Evolutionary conservation across 2,329 filamentous ascomycete species (phyloP).

Genomic region (Botrytis porri): DNA sequence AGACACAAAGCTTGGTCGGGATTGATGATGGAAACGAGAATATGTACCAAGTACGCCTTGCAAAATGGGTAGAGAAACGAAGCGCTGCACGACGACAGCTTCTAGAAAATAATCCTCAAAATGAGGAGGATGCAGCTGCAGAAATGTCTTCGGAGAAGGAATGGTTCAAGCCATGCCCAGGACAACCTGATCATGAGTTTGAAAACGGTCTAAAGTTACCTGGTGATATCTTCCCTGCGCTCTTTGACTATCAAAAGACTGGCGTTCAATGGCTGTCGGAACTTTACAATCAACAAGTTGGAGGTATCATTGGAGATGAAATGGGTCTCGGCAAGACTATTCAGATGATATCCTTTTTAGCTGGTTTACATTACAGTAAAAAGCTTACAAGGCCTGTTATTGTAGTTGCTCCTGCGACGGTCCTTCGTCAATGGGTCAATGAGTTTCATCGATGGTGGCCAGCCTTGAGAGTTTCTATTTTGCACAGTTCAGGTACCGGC

Average conservation of each 20-base stretch:
- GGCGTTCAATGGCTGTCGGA: slow-evolving; percentile 96
- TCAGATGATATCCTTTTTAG: slow-evolving; percentile 64
- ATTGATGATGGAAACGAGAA: slow-evolving; percentile 88
- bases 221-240: slow-evolving; percentile 85
- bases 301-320: slow-evolving; percentile 93
- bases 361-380: slow-evolving; percentile 87
- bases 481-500: slow-evolving; percentile 93
- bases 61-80: slow-evolving; percentile 68
- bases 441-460: slow-evolving; percentile 99
- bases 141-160: slow-evolving; percentile 51
- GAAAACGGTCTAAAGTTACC: slow-evolving; percentile 74
- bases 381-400: slow-evolving; percentile 82
- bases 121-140: slow-evolving; percentile 45
- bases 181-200: slow-evolving; percentile 70
- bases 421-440: slow-evolving; percentile 96
- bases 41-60: slow-evolving; percentile 72
- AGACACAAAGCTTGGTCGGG: slow-evolving; percentile 37
- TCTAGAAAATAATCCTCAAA: slow-evolving; percentile 40
- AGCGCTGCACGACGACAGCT: slow-evolving; percentile 53
- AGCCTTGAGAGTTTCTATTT: slow-evolving; percentile 89
- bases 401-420: slow-evolving; percentile 88
- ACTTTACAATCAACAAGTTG: slow-evolving; percentile 82
- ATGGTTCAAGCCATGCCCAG: slow-evolving; percentile 85
- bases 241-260: slow-evolving; percentile 97
- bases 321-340: slow-evolving; percentile 99